A percentile compares a stretch with the other conserved stretches of the same genome.
phyloP scores from a whole-genome alignment of 1,139 yeast genomes.

The Lodderomyces margitis region DNA sequence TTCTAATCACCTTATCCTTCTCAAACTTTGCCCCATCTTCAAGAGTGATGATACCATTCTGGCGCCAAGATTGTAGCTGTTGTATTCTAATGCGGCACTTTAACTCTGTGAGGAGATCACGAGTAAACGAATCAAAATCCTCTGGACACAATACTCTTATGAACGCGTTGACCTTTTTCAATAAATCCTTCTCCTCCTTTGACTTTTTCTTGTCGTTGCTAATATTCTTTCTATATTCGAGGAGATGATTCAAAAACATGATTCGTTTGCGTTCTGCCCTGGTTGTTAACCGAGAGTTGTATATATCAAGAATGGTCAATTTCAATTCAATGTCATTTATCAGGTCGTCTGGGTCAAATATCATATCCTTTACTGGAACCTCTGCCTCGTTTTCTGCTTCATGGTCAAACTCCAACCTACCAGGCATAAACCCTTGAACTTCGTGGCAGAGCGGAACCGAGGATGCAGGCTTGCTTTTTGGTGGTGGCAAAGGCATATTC shows the following conservation, averaged over 20 bases:
- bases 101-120: slow-evolving; percentile 73
- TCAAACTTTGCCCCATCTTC: slow-evolving; percentile 87
- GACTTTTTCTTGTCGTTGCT: slow-evolving; percentile 75
- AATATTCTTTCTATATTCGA: slow-evolving; percentile 82
- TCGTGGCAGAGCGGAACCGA: slow-evolving; percentile 97
- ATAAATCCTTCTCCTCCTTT: slow-evolving; percentile 85
- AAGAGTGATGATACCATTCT: slow-evolving; percentile 78
- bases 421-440: slow-evolving; percentile 98
- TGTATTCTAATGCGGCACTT: slow-evolving; percentile 78
- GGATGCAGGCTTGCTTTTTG: slow-evolving; percentile 83
- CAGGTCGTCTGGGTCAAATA: slow-evolving; percentile 90
- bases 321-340: slow-evolving; percentile 86
- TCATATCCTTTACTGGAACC: slow-evolving; percentile 88
- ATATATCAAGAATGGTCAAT: slow-evolving; percentile 81
- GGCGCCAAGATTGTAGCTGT: slow-evolving; percentile 91
- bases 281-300: slow-evolving; percentile 82
- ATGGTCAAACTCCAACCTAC: slow-evolving; percentile 91
- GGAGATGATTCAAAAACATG: slow-evolving; percentile 68
- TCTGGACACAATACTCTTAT: slow-evolving; percentile 76
- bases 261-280: slow-evolving; percentile 91
- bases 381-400: slow-evolving; percentile 98
- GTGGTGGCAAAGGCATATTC: slow-evolving; percentile 68
- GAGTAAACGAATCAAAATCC: slow-evolving; percentile 74
- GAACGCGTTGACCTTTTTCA: slow-evolving; percentile 72
- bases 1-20: slow-evolving; percentile 71